Evolutionary conservation across 331 rosid genomes (phyloP).

Genomic region (Stylosanthes scabra): DNA sequence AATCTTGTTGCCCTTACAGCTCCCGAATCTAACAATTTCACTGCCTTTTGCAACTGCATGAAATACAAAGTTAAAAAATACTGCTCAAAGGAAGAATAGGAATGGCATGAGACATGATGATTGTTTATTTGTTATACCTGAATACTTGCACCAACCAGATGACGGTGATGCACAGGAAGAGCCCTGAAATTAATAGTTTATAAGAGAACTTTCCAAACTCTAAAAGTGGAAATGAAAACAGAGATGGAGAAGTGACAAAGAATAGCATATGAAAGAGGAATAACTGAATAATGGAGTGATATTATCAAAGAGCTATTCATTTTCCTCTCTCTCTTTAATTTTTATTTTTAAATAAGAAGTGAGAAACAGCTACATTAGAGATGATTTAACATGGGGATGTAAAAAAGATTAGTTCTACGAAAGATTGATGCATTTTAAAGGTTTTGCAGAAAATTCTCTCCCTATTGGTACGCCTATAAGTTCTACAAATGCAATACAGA

Average conservation of each 20-base stretch:
- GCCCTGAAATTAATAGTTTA: slow-evolving; percentile 62
- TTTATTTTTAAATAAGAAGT: background rate
- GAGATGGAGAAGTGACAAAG: slow-evolving; percentile 19
- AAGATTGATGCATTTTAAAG: slow-evolving; percentile 34
- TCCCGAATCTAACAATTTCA: slow-evolving; percentile 88
- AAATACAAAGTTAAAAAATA: slow-evolving; percentile 29
- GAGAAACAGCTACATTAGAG: background rate
- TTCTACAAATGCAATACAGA: slow-evolving; percentile 33
- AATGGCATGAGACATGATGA: slow-evolving; percentile 21
- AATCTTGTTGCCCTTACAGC: slow-evolving; percentile 98
- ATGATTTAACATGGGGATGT: slow-evolving; percentile 14
- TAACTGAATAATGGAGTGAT: background rate
- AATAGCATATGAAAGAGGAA: slow-evolving; percentile 26
- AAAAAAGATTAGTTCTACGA: slow-evolving; percentile 5
- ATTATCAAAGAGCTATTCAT: background rate
- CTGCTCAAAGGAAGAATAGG: slow-evolving; percentile 18
- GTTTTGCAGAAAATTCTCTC: slow-evolving; percentile 16
- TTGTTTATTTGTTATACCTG: slow-evolving; percentile 58
- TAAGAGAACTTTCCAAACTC: slow-evolving; percentile 35
- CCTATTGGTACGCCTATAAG: slow-evolving; percentile 15
- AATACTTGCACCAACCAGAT: slow-evolving; percentile 80
- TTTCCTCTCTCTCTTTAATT: no score
- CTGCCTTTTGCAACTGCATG: slow-evolving; percentile 89
- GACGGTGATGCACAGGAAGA: slow-evolving; percentile 93
- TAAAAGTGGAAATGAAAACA: slow-evolving; percentile 20